Percentiles rank a stretch among this genome's conserved stretches.
Conservation (phyloP, 1,284 basidiomycete species). For the Cryptococcus amylolentus region DNA sequence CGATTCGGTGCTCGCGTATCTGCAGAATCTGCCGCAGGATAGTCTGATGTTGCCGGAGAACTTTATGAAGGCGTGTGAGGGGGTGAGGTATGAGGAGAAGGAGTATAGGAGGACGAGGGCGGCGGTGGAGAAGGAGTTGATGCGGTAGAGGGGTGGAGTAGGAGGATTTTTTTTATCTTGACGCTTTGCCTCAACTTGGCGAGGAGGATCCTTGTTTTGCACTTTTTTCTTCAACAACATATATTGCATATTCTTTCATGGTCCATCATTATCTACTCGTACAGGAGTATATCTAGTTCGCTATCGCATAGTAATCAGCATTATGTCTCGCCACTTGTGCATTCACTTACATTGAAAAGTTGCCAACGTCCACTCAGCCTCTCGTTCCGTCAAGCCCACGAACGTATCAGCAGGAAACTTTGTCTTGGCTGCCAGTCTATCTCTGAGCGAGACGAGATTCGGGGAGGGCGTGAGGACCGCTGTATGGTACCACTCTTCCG, state of each 20-base stretch:
- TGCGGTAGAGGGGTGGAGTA: constrained; percentile 3
- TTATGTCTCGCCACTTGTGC: too few species aligned
- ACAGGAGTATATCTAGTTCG: not conserved
- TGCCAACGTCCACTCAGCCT: too few species aligned
- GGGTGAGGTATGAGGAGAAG: constrained; percentile 42
- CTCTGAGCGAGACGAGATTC: too few species aligned
- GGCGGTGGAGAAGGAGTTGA: constrained; percentile 37
- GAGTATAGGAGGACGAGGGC: constrained; percentile 38
- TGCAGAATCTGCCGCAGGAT: constrained; percentile 42
- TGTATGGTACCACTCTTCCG: too few species aligned
- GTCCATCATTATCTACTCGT: not conserved
- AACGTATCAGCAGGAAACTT: too few species aligned
- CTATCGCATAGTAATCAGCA: too few species aligned
- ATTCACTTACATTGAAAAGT: too few species aligned
- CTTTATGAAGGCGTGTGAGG: constrained; percentile 43
- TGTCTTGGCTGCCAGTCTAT: too few species aligned
- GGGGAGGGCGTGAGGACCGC: too few species aligned
- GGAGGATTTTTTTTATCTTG: too few species aligned
- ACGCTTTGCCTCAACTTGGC: not conserved
- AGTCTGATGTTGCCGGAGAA: constrained; percentile 41
- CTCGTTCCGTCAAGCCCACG: too few species aligned
- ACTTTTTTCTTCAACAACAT: not conserved
- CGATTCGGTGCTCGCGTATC: constrained; percentile 33
- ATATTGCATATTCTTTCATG: not conserved
- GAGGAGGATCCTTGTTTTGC: not conserved